Conservation (phyloP, 2,329 filamentous ascomycete genomes). For the Xylariales sp. region DNA sequence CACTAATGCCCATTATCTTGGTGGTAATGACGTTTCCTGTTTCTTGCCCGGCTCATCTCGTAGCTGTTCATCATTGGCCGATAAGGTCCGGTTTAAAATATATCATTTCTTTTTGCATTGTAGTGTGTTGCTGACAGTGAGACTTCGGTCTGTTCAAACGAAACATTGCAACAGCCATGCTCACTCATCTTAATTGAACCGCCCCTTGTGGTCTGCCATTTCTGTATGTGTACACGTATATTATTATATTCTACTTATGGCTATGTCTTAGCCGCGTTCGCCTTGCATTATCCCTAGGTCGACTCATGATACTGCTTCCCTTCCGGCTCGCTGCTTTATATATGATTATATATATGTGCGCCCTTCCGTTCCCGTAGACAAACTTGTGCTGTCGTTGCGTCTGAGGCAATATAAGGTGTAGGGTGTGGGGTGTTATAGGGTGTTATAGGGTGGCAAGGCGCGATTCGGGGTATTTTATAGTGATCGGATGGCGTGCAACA, state of each 20-base stretch:
- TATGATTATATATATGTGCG: no score
- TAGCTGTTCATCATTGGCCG: background rate
- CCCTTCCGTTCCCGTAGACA: no score
- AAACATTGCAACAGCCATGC: background rate
- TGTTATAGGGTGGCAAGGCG: background rate
- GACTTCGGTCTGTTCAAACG: background rate
- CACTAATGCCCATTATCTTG: background rate
- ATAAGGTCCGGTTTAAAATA: background rate
- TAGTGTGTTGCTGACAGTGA: background rate
- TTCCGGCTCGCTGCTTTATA: no score
- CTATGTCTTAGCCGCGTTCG: no score
- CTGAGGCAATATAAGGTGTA: background rate
- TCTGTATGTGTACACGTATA: no score
- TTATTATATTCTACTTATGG: no score
- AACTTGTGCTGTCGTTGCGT: no score
- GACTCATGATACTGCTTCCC: no score
- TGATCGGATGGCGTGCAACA: background rate
- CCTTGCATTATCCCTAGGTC: no score
- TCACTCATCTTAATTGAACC: background rate
- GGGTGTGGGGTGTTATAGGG: background rate
- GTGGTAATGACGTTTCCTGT: background rate
- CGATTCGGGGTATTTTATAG: background rate
- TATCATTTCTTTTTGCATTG: conserved; percentile 6
- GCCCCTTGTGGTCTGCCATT: background rate
- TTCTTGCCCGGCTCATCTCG: background rate